Conservation (phyloP, 371 early-diverging fungal genomes). For the Mortierella sp. region DNA sequence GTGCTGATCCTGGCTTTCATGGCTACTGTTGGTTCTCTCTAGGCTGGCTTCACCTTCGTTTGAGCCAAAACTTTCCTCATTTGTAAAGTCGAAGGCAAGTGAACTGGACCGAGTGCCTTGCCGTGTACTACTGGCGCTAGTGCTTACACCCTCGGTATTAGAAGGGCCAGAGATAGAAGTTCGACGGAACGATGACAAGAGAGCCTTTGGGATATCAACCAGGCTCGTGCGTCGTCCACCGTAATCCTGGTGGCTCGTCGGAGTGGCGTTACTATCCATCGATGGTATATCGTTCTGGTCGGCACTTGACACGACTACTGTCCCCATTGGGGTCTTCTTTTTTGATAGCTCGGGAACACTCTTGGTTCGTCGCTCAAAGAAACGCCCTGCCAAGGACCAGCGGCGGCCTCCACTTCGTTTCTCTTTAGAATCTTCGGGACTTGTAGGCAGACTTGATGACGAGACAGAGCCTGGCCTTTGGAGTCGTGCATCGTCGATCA, state of each 20-base stretch:
- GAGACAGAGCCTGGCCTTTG: neutral
- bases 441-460: too few relatives aligned
- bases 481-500: neutral
- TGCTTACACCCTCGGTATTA: neutral
- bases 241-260: too few relatives aligned
- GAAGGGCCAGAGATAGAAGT: slow-evolving; percentile 10
- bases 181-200: slow-evolving; percentile 34
- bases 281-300: neutral
- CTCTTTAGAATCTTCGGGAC: neutral
- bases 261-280: neutral
- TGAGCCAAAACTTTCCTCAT: too few relatives aligned
- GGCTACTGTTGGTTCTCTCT: too few relatives aligned
- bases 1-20: too few relatives aligned
- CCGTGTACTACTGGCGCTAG: neutral
- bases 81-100: too few relatives aligned
- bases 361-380: slow-evolving; percentile 31
- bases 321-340: too few relatives aligned
- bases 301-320: too few relatives aligned
- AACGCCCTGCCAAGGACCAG: slow-evolving; percentile 33
- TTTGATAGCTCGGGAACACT: neutral
- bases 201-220: slow-evolving; percentile 34
- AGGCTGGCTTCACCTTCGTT: too few relatives aligned
- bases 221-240: slow-evolving; percentile 25
- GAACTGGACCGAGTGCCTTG: too few relatives aligned
- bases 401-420: slow-evolving; percentile 12